Evolutionary conservation across 345 rosid genomes (phyloP).

Genomic region (Geranium rotundifolium): DNA sequence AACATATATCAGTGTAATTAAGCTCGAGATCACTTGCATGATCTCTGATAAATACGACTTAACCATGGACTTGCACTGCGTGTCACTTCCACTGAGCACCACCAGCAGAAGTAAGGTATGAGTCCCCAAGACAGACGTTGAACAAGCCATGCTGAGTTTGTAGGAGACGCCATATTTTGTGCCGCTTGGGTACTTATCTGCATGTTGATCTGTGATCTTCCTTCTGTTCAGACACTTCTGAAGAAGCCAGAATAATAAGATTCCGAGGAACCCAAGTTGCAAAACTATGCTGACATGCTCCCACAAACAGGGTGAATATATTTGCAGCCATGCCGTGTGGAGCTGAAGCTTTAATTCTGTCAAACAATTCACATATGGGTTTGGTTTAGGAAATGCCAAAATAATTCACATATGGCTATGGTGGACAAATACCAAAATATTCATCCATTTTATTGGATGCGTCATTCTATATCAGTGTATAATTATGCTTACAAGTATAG

Average conservation of each 20-base stretch:
- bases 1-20: conserved; percentile 22
- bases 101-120: conserved; percentile 37
- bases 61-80: conserved; percentile 30
- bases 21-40: conserved; percentile 39
- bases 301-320: conserved; percentile 36
- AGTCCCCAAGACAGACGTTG: conserved; percentile 28
- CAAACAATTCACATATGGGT: conserved; percentile 3
- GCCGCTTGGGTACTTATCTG: conserved; percentile 15
- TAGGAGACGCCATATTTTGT: conserved; percentile 29
- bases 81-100: conserved; percentile 20
- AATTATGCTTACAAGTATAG: no score
- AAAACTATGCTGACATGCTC: conserved; percentile 41
- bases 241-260: conserved; percentile 22
- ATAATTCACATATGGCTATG: neutral
- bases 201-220: conserved; percentile 18
- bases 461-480: neutral
- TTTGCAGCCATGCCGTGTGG: conserved; percentile 26
- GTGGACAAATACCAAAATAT: neutral
- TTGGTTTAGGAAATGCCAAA: neutral
- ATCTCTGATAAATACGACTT: conserved; percentile 37
- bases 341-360: conserved; percentile 24
- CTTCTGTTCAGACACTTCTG: conserved; percentile 9
- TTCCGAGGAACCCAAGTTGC: conserved; percentile 40
- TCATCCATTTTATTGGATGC: no score
- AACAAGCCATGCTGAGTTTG: conserved; percentile 32